These are phyloP conservation scores for Rhododendron vialii DNA, from an alignment of 148 eudicot genomes.

Conservation along the genomic window DNA sequence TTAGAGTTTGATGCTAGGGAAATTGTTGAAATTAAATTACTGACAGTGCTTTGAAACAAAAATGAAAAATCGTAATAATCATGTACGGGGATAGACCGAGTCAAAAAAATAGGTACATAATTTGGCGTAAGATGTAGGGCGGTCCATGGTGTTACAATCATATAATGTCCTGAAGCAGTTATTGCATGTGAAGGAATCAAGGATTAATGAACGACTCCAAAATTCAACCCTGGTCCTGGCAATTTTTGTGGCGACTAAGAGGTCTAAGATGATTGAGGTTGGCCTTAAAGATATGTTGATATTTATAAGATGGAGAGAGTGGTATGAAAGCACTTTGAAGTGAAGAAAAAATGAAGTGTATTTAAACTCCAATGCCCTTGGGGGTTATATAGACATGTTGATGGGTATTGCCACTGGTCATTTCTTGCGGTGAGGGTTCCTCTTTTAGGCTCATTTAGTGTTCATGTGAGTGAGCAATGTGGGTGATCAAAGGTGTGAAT, in stretches of 20 bases:
- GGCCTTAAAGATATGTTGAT: neutral
- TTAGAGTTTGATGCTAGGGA: neutral
- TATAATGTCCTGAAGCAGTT: neutral
- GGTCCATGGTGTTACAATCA: neutral
- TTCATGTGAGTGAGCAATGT: neutral
- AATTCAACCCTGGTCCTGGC: neutral
- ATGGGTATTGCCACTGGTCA: neutral
- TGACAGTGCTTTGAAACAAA: neutral
- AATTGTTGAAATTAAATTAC: neutral
- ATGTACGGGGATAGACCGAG: no score
- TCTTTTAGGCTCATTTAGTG: neutral
- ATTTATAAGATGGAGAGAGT: neutral
- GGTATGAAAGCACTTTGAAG: neutral
- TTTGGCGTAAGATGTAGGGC: neutral
- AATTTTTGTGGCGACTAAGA: neutral
- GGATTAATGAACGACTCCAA: neutral
- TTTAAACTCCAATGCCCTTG: neutral
- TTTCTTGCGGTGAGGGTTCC: neutral
- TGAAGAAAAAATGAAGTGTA: neutral
- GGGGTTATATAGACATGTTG: neutral
- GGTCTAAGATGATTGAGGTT: neutral
- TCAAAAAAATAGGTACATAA: neutral
- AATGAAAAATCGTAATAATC: neutral
- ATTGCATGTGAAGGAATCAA: neutral
- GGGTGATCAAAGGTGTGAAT: neutral